Conservation (phyloP, 106 monocot genomes). For the Dioscorea zingiberensis region DNA sequence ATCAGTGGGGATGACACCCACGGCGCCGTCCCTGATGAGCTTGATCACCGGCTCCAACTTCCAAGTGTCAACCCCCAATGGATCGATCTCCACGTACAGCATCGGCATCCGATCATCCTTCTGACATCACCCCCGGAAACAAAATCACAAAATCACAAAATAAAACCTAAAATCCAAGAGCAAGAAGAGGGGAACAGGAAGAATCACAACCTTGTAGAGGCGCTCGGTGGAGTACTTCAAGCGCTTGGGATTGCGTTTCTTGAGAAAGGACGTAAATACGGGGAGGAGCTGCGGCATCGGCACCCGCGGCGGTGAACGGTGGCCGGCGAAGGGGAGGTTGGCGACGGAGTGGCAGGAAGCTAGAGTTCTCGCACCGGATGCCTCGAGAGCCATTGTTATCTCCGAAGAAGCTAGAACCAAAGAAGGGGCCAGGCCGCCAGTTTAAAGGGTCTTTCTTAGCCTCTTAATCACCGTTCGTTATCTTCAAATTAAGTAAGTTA, state of each 20-base stretch:
- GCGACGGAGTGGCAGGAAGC: slow-evolving; percentile 16
- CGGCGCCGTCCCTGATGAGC: slow-evolving; percentile 73
- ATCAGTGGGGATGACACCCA: slow-evolving; percentile 90
- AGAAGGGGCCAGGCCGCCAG: no score
- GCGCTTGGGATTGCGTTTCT: slow-evolving; percentile 82
- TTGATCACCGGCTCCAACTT: slow-evolving; percentile 77
- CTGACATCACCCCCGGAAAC: slow-evolving; percentile 8
- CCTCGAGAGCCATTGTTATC: slow-evolving; percentile 2
- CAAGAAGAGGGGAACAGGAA: not conserved
- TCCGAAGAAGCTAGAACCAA: no score
- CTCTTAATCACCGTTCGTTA: no score
- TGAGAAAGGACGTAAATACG: slow-evolving; percentile 19
- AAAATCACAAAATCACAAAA: not conserved
- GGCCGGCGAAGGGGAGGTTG: not conserved
- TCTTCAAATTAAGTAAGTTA: no score
- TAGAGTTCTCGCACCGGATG: slow-evolving; percentile 9
- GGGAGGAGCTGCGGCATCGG: slow-evolving; percentile 1
- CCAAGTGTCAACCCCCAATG: slow-evolving; percentile 59
- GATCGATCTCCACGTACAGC: slow-evolving; percentile 81
- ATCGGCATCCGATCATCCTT: slow-evolving; percentile 37
- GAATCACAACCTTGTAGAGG: slow-evolving; percentile 43
- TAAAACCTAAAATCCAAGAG: not conserved
- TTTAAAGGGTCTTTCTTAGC: no score
- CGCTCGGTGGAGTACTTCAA: slow-evolving; percentile 68
- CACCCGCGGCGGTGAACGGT: not conserved